These are phyloP conservation scores for Selaginella moellendorffii DNA, from an alignment of 75 land plant genomes.

Conservation along the genomic window DNA sequence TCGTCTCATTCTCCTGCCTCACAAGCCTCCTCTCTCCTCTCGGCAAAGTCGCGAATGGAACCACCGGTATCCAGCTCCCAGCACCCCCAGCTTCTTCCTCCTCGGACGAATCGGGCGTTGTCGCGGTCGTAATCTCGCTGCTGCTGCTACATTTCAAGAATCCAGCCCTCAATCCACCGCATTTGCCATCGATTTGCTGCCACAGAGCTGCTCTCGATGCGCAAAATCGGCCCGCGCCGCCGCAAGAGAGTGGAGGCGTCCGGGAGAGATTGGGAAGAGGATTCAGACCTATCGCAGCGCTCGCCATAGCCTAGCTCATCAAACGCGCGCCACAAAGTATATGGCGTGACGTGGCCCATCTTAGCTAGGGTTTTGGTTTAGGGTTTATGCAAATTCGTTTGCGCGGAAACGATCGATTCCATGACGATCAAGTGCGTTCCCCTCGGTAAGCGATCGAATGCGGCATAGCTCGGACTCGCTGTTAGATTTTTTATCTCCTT, in stretches of 20 bases:
- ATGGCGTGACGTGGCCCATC: neutral
- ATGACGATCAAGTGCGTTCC: neutral
- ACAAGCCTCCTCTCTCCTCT: conserved; percentile 79
- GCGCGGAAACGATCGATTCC: too few species aligned
- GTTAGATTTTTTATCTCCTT: too few species aligned
- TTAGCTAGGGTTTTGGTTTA: neutral
- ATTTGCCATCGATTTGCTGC: too few species aligned
- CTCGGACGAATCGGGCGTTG: neutral
- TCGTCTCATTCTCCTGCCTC: conserved; percentile 67
- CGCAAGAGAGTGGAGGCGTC: too few species aligned
- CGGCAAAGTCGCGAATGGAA: conserved; percentile 75
- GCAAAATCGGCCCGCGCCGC: too few species aligned
- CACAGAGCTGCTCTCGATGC: too few species aligned
- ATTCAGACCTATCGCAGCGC: neutral
- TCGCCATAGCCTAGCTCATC: neutral
- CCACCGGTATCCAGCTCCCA: conserved; percentile 75
- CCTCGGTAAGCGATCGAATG: neutral
- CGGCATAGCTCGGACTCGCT: too few species aligned
- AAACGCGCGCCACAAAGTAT: too few species aligned
- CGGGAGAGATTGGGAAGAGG: neutral
- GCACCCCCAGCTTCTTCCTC: conserved; percentile 10
- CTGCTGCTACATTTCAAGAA: too few species aligned
- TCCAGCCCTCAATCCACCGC: too few species aligned
- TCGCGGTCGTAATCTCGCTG: conserved; percentile 3
- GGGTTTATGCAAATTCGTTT: too few species aligned